A percentile compares a stretch with the other conserved stretches of the same genome.
phyloP scores from a whole-genome alignment of 2,329 filamentous ascomycete species.

The Furcasterigmium sp. region DNA sequence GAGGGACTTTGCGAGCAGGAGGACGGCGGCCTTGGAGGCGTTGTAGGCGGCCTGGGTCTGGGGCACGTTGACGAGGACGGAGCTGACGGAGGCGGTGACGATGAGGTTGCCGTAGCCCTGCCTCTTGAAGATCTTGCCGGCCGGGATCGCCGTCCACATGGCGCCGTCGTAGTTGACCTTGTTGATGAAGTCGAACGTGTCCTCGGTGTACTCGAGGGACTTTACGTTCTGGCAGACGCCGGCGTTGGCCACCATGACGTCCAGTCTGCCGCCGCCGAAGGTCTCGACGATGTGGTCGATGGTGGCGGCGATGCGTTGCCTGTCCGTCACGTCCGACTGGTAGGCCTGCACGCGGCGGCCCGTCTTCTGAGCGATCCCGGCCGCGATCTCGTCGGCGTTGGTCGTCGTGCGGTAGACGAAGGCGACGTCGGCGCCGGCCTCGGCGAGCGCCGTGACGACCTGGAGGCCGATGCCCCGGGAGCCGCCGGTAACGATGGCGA shows the following conservation, averaged over 20 bases:
- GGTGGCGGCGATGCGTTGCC: background rate
- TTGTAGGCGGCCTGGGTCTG: constrained; percentile 34
- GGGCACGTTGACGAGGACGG: constrained; percentile 15
- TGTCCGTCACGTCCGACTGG: no score
- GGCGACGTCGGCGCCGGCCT: constrained; percentile 7
- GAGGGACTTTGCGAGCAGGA: constrained; percentile 32
- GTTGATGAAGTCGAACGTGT: constrained; percentile 17
- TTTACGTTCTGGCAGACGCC: constrained; percentile 18
- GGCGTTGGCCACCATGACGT: constrained; percentile 23
- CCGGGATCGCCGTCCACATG: constrained; percentile 18
- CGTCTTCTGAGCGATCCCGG: no score
- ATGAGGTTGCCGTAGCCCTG: constrained; percentile 19
- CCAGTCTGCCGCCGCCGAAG: constrained; percentile 11
- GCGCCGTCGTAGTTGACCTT: constrained; percentile 21
- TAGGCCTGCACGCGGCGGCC: no score
- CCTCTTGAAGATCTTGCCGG: constrained; percentile 12
- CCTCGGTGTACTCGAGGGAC: constrained; percentile 18
- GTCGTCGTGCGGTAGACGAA: constrained; percentile 3
- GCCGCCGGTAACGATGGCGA: constrained; percentile 7
- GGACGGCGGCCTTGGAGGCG: constrained; percentile 33
- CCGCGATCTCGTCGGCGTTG: background rate
- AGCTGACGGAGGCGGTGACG: constrained; percentile 17
- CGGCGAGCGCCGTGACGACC: constrained; percentile 3
- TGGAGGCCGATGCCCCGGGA: constrained; percentile 7
- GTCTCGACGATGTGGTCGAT: constrained; percentile 12